phyloP scores from a whole-genome alignment of 352 stramenopile genomes.

The Phytopythium aichiense region DNA sequence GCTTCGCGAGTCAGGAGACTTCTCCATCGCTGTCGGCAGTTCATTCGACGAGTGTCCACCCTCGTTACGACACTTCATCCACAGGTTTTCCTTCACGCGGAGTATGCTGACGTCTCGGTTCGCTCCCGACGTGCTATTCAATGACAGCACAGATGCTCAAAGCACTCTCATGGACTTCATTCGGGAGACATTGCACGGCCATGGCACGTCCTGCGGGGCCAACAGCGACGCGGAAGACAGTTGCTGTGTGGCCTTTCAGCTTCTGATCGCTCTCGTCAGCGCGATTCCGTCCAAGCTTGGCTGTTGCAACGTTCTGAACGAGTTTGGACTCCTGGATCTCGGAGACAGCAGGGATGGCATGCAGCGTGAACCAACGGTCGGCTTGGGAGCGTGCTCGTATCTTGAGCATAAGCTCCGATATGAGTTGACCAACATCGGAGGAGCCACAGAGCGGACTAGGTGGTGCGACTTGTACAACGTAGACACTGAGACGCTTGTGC shows the following conservation, averaged over 20 bases:
- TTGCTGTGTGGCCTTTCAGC: slow-evolving; percentile 32
- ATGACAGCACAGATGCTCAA: neutral
- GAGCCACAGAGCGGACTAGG: slow-evolving; percentile 23
- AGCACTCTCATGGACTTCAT: slow-evolving; percentile 24
- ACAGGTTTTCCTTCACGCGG: slow-evolving; percentile 19
- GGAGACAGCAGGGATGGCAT: slow-evolving; percentile 5
- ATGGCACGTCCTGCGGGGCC: slow-evolving; percentile 15
- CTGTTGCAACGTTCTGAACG: slow-evolving; percentile 17
- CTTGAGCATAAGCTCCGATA: slow-evolving; percentile 33
- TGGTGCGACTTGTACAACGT: slow-evolving; percentile 25
- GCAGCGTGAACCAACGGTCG: neutral
- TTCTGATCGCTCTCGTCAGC: slow-evolving; percentile 25
- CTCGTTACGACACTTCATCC: slow-evolving; percentile 6
- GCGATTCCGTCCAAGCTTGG: slow-evolving; percentile 33
- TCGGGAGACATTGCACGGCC: slow-evolving; percentile 14
- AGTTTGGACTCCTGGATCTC: slow-evolving; percentile 18
- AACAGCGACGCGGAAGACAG: slow-evolving; percentile 34
- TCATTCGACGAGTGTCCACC: slow-evolving; percentile 28
- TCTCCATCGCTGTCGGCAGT: slow-evolving; percentile 29
- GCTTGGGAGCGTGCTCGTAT: slow-evolving; percentile 22
- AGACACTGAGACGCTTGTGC: slow-evolving; percentile 4
- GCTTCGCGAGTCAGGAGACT: neutral
- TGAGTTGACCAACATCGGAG: slow-evolving; percentile 25
- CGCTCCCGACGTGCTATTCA: slow-evolving; percentile 13
- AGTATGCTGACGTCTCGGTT: slow-evolving; percentile 33